Evolutionary conservation across 805 yeast genomes (phyloP), one percentile per base, ranked within the genome.

Genomic region (Saturnispora galanensis): DNA sequence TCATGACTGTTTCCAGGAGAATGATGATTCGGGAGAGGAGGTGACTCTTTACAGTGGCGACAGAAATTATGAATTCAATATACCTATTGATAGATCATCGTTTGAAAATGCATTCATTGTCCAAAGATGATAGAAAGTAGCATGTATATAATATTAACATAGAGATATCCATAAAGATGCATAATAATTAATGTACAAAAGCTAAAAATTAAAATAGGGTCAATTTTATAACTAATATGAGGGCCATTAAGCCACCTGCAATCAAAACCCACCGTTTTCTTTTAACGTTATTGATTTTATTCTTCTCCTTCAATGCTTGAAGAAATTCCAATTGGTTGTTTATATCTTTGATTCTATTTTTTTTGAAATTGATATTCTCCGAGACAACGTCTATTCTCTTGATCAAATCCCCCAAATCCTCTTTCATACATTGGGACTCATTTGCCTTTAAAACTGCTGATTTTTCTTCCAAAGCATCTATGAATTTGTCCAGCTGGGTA

Each of bases 321-420:
- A 59, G 45, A 2, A 48, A 28, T 12, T 40, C 39, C 32, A 62
- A 38, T 26, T 44, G 49, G 1, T 18, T 26, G 29, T 59, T 59
- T 35, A 58, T 55, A 0, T 41, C 34, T 38, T 47, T 52, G 12
- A 63, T 30, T 32, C 50, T 52, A 9, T 41, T 46, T 34, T 60
- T 57, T 35, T 58, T 56, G 21, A 17, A 26, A 13, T 36, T 38
- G 32, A 63, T 47, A 13, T 42, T 52, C 12, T 31, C 37, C 26
- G 55, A 51, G 26, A 60, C 63, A 10, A 36, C 31, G 9, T 56
- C 57, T 38, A 63, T 48, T 47, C 65, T 54, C 13, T 48, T 50
- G 10, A 50, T 52, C 26, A 64, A 46, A 31, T 58, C 63, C 26
- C 57, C 53, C 16, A 64, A 48, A 41, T 58, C 45, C 33, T 42